phyloP scores from a whole-genome alignment of 2,329 filamentous ascomycete species.

The Apiospora sp. region DNA sequence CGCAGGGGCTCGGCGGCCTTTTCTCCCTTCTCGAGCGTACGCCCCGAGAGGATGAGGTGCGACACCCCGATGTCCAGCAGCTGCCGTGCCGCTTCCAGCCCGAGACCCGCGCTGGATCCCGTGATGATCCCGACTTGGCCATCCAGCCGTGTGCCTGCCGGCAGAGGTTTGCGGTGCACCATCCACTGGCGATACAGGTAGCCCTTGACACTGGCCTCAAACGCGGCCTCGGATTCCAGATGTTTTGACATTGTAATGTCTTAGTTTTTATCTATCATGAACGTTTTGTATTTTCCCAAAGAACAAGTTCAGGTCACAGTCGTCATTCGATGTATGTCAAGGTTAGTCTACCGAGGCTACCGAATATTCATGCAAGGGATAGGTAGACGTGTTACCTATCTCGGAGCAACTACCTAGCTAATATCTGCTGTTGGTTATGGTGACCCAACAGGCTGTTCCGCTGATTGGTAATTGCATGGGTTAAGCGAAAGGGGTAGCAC shows the following conservation, averaged over 20 bases:
- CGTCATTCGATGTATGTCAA: neutral
- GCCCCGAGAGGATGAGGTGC: slow-evolving; percentile 56
- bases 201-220: slow-evolving; percentile 10
- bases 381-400: neutral
- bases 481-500: neutral
- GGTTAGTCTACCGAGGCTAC: neutral
- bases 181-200: slow-evolving; percentile 26
- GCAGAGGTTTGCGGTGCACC: slow-evolving; percentile 10
- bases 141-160: slow-evolving; percentile 13
- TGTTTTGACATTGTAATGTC: slow-evolving; percentile 6
- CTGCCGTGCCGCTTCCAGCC: slow-evolving; percentile 52
- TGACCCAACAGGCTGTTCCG: neutral
- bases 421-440: too few relatives aligned
- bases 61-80: slow-evolving; percentile 49
- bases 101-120: slow-evolving; percentile 57
- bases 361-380: neutral
- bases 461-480: neutral
- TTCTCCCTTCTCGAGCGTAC: slow-evolving; percentile 52
- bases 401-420: neutral
- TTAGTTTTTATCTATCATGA: neutral
- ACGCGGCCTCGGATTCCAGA: slow-evolving; percentile 21
- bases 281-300: neutral
- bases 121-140: slow-evolving; percentile 52
- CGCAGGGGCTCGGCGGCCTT: slow-evolving; percentile 46
- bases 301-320: neutral